phyloP scores from a whole-genome alignment of 169 alveolate species.

The Theileria luwenshuni region DNA sequence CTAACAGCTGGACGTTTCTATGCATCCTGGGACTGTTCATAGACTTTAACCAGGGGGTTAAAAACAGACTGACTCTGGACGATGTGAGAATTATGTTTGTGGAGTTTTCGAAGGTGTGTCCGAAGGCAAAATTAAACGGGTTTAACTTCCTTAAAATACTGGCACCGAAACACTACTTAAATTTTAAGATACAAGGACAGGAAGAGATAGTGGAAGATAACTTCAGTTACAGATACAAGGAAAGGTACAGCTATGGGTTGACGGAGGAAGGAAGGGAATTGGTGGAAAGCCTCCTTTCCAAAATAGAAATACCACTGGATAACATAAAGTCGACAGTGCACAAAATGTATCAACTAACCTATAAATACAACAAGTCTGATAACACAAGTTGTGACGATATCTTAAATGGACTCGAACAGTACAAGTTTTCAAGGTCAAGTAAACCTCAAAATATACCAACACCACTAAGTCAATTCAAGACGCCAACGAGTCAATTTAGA shows the following conservation, averaged over 20 bases:
- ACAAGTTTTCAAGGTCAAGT: neutral
- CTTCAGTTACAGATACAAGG: constrained; percentile 7
- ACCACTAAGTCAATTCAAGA: neutral
- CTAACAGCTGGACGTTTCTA: constrained; percentile 58
- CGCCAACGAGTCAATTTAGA: no score
- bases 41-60: neutral
- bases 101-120: constrained; percentile 35
- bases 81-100: constrained; percentile 6
- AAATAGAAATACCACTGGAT: constrained; percentile 38
- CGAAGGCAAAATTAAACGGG: constrained; percentile 33
- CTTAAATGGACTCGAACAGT: neutral
- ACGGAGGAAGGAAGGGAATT: constrained; percentile 38
- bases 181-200: constrained; percentile 26
- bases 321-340: neutral
- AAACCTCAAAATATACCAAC: neutral
- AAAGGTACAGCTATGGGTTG: constrained; percentile 42
- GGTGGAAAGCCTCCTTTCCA: constrained; percentile 35
- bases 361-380: neutral
- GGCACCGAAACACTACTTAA: constrained; percentile 14
- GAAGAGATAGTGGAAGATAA: neutral
- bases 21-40: constrained; percentile 49
- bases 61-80: constrained; percentile 23
- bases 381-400: neutral
- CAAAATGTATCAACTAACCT: neutral
- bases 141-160: constrained; percentile 21